Evolutionary conservation across 345 rosid genomes (phyloP).

Genomic region (Arabidopsis suecica): DNA sequence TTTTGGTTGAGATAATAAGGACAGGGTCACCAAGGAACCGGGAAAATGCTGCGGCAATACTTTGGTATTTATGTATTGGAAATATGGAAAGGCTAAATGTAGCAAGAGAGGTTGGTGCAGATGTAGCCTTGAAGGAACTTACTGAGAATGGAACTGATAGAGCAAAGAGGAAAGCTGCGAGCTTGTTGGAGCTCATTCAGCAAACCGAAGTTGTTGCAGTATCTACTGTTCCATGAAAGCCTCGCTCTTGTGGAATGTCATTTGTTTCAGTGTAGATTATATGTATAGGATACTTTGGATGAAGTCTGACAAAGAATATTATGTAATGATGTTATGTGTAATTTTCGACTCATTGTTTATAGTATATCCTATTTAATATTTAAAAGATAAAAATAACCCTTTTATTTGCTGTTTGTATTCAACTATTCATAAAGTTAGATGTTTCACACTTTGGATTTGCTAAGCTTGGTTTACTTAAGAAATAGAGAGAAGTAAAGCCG

Average conservation of each 20-base stretch:
- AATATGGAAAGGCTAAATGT: slow-evolving; percentile 66
- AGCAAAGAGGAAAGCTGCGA: slow-evolving; percentile 93
- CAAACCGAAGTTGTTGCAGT: slow-evolving; percentile 47
- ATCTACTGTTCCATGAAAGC: slow-evolving; percentile 25
- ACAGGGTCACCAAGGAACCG: slow-evolving; percentile 94
- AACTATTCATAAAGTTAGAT: no score
- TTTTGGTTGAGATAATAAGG: slow-evolving; percentile 73
- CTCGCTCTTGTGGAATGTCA: slow-evolving; percentile 6
- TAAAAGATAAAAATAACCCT: background rate
- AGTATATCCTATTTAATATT: background rate
- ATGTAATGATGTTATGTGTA: slow-evolving; percentile 16
- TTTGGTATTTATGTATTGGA: slow-evolving; percentile 80
- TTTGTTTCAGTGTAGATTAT: slow-evolving; percentile 33
- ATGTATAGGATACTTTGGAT: slow-evolving; percentile 24
- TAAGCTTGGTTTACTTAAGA: no score
- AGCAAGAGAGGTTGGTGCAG: slow-evolving; percentile 74
- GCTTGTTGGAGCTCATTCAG: slow-evolving; percentile 75
- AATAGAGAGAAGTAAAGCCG: background rate
- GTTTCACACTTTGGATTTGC: no score
- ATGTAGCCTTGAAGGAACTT: slow-evolving; percentile 77
- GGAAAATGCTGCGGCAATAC: slow-evolving; percentile 85
- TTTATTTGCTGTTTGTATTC: background rate
- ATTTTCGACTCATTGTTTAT: slow-evolving; percentile 25
- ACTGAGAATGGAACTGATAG: slow-evolving; percentile 91
- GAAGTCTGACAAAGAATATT: slow-evolving; percentile 23